Percentiles rank a stretch among this genome's conserved stretches.
phyloP scores from a whole-genome alignment of 2,329 filamentous ascomycete species.

The Colletotrichum cuscutae region DNA sequence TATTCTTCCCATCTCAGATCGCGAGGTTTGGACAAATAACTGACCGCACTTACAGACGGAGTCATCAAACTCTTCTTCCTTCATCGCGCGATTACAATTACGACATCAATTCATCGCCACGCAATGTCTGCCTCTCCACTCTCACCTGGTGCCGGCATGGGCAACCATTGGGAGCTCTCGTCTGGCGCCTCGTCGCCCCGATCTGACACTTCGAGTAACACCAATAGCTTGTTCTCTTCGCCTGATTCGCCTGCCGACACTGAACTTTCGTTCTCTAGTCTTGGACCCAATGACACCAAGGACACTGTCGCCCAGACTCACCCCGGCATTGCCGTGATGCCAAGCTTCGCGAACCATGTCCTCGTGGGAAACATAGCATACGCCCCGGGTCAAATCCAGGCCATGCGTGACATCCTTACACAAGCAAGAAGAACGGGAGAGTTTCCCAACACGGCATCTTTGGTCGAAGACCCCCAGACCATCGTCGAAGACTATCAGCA shows the following conservation, averaged over 20 bases:
- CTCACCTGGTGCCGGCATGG: neutral
- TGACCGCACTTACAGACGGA: neutral
- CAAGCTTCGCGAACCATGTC: neutral
- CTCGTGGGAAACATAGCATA: rapidly evolving
- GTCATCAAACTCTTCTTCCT: neutral
- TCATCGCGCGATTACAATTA: neutral
- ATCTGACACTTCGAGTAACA: neutral
- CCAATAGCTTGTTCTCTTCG: constrained; percentile 3
- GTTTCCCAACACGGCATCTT: rapidly evolving
- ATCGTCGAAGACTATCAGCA: neutral
- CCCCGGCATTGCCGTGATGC: too few relatives aligned
- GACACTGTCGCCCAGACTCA: too few relatives aligned
- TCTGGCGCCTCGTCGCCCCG: constrained; percentile 17
- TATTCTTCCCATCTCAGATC: neutral
- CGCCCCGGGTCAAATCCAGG: rapidly evolving
- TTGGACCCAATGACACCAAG: too few relatives aligned
- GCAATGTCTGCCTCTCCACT: constrained; percentile 9
- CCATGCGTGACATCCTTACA: too few relatives aligned
- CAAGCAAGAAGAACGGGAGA: too few relatives aligned
- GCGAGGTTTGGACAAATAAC: neutral
- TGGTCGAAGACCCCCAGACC: neutral
- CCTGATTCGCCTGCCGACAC: neutral
- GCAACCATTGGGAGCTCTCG: neutral
- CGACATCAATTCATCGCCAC: neutral
- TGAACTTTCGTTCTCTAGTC: too few relatives aligned